phyloP scores from a whole-genome alignment of 306 rosid genomes.

The Medicago ruthenica region DNA sequence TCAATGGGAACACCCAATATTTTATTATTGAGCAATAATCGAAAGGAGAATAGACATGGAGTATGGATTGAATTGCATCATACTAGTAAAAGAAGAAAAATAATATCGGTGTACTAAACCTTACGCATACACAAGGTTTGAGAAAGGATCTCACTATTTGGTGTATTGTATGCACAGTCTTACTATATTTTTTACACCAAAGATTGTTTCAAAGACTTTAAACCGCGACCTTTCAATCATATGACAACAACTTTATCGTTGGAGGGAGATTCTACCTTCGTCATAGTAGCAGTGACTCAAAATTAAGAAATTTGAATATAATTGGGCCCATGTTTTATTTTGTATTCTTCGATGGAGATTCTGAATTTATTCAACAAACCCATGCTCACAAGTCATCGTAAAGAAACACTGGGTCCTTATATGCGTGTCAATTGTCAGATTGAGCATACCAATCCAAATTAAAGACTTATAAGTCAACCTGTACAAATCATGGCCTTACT shows the following conservation, averaged over 20 bases:
- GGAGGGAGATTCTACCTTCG: too few relatives aligned
- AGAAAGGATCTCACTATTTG: too few relatives aligned
- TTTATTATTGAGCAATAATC: not conserved
- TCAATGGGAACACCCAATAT: not conserved
- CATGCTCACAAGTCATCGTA: conserved; percentile 19
- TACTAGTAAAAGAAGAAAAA: too few relatives aligned
- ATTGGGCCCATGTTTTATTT: conserved; percentile 34
- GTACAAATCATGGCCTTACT: not conserved
- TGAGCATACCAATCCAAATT: conserved; percentile 1
- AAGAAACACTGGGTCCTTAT: conserved; percentile 35
- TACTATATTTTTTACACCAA: too few relatives aligned
- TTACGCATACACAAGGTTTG: too few relatives aligned
- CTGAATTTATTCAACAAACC: not conserved
- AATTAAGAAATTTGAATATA: not conserved
- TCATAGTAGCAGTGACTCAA: not conserved
- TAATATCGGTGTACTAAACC: too few relatives aligned
- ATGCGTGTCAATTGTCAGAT: conserved; percentile 1
- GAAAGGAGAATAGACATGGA: not conserved
- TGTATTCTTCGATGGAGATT: conserved; percentile 29
- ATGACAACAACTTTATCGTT: too few relatives aligned
- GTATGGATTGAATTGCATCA: not conserved
- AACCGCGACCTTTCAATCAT: too few relatives aligned
- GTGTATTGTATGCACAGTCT: too few relatives aligned
- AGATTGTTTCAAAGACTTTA: too few relatives aligned
- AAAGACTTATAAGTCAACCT: conserved; percentile 13